Evolutionary conservation across 2,329 filamentous ascomycete species (phyloP).

Genomic region (Cercospora sojina): DNA sequence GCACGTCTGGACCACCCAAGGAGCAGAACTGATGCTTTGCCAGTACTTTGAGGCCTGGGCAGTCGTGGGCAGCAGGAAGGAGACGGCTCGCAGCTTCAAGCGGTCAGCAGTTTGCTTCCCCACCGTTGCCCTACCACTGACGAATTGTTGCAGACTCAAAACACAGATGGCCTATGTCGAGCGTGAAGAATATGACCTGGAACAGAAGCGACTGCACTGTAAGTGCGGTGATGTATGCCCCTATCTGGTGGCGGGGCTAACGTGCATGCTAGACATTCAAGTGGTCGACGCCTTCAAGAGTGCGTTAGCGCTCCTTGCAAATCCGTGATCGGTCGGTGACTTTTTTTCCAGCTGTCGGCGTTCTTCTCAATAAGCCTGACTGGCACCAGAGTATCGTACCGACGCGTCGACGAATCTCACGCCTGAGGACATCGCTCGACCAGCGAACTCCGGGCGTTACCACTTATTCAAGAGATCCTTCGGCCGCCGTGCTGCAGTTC

Average conservation of each 20-base stretch:
- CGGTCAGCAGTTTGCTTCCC: conserved; percentile 52
- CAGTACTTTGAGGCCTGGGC: conserved; percentile 83
- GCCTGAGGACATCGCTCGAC: background rate
- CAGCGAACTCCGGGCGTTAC: background rate
- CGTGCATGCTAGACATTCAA: conserved; percentile 41
- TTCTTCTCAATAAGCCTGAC: conserved; percentile 27
- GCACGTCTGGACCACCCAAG: background rate
- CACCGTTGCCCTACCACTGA: background rate
- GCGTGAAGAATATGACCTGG: conserved; percentile 68
- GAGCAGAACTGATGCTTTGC: background rate
- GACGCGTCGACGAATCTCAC: conserved; percentile 8
- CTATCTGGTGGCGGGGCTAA: conserved; percentile 29
- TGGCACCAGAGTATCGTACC: conserved; percentile 17
- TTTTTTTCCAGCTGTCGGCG: conserved; percentile 25
- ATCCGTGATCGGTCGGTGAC: conserved; percentile 25
- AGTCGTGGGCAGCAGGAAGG: conserved; percentile 66
- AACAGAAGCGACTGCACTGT: conserved; percentile 79
- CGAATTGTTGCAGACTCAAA: conserved; percentile 58
- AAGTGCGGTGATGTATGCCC: conserved; percentile 40
- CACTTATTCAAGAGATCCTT: background rate
- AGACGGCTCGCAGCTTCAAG: conserved; percentile 74
- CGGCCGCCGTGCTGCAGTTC: background rate
- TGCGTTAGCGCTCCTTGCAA: conserved; percentile 48
- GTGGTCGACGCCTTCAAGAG: conserved; percentile 51
- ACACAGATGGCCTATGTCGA: conserved; percentile 77